Evolutionary conservation across 371 early-diverging fungal species (phyloP).

Genomic region (Capillidium rhysosporum): DNA sequence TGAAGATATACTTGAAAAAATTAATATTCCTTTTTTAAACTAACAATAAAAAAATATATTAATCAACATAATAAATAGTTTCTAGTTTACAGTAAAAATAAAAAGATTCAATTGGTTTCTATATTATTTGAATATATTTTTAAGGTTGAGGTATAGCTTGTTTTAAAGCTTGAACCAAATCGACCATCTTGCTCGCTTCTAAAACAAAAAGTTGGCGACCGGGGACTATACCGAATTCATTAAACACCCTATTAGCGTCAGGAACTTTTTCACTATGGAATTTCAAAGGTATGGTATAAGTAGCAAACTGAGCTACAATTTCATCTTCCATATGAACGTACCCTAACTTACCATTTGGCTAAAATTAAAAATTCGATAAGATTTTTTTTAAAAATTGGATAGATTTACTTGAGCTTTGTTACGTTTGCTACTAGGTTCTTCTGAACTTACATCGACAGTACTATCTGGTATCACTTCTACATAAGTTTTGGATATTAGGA

Average conservation of each 20-base stretch:
- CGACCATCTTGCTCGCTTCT: slow-evolving; percentile 30
- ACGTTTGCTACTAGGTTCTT: slow-evolving; percentile 17
- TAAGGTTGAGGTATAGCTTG: slow-evolving; percentile 5
- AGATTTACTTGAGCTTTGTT: slow-evolving; percentile 22
- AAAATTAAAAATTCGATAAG: slow-evolving; percentile 2
- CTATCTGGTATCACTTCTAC: slow-evolving; percentile 47
- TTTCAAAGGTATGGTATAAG: slow-evolving; percentile 40
- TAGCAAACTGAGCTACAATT: slow-evolving; percentile 44
- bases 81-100: no score
- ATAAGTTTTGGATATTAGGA: slow-evolving; percentile 70
- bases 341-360: slow-evolving; percentile 24
- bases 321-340: slow-evolving; percentile 87
- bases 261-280: slow-evolving; percentile 31
- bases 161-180: slow-evolving; percentile 19
- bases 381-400: background rate
- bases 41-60: background rate
- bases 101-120: no score
- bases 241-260: slow-evolving; percentile 63
- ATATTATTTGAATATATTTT: no score
- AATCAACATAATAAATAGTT: background rate
- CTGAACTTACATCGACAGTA: slow-evolving; percentile 14
- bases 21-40: no score
- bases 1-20: no score
- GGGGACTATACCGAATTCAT: slow-evolving; percentile 67
- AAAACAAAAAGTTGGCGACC: slow-evolving; percentile 52